Base-by-base conservation (phyloP, 2,329 filamentous ascomycete genomes). In the Aspergillus candidus region DNA sequence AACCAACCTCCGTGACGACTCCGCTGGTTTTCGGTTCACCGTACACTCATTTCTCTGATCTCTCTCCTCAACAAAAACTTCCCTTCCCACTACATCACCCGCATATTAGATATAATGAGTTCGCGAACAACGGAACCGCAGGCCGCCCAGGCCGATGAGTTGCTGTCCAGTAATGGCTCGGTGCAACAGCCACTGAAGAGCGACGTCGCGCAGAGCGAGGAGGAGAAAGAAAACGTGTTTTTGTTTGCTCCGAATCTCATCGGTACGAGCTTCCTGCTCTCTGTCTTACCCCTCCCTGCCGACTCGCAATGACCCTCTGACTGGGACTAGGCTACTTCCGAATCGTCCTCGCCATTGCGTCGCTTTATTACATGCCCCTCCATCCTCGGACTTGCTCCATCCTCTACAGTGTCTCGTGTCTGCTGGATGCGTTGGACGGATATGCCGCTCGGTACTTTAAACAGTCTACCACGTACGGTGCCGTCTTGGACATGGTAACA, bases 401-500 rank as follows among this genome's bases (percentile, higher is more conserved):
- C 41, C 60, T 72, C 12, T 98, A 98, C 76, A 91, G 84, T 64
- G 73, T 98, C 47, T 97, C 91, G 18, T 97, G 93, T 67, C 79
- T 97, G 35, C 84, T 98, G 53, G 93, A 98, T 66, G 93, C 91
- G 36, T 79, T 97, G 52, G 93, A 98, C 65, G 93, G 93, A 58
- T 85, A 90, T 58, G 90, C 90, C n/a, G 93, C 93, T 46, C 83
- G 88, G 38, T 74, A 79, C 59, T 84, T 91, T 65, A 81, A 94
- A 60, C 93, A 98, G 69, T 91, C 87, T 32, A 97, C 93, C 43
- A 86, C 86, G 53, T 98, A 98, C 66, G 93, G 93, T 52, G 93
- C 91, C 29, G 91, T 98, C 30, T 78, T 98, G 52, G 93, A 98
- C 72, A 98, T 98, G 93, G 91, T 98, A 49, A 98, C 93, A 13